These are phyloP conservation scores for Wilcoxina mikolae DNA, from an alignment of 495 filamentous ascomycete genomes.

Conservation along the genomic window DNA sequence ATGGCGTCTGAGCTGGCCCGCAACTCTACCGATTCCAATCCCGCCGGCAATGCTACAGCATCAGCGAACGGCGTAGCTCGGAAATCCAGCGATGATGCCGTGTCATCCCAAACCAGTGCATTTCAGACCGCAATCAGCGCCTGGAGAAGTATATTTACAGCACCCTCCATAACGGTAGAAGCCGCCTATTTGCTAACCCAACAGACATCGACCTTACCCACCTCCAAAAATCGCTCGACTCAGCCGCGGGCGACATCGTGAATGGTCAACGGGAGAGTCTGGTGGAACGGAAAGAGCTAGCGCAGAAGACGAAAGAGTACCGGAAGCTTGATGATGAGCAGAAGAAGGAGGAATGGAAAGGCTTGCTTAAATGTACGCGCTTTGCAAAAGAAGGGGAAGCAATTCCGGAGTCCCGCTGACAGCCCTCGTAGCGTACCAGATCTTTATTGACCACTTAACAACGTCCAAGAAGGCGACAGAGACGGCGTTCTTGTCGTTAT, in stretches of 20 bases:
- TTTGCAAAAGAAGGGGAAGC: not conserved
- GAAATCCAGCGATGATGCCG: not conserved
- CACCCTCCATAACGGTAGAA: too few species aligned
- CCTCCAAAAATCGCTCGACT: slow-evolving; percentile 76
- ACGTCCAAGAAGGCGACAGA: slow-evolving; percentile 87
- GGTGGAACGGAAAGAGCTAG: slow-evolving; percentile 87
- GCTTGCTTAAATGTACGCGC: slow-evolving; percentile 60
- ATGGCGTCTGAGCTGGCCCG: slow-evolving; percentile 4
- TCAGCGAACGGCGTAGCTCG: not conserved
- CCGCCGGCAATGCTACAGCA: not conserved
- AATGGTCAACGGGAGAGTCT: slow-evolving; percentile 80
- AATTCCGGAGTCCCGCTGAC: not conserved
- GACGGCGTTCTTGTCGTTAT: slow-evolving; percentile 78
- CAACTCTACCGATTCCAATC: slow-evolving; percentile 5
- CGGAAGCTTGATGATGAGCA: slow-evolving; percentile 82
- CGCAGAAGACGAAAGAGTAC: slow-evolving; percentile 97
- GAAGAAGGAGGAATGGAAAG: slow-evolving; percentile 78
- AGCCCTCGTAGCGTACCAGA: slow-evolving; percentile 62
- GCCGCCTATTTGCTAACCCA: slow-evolving; percentile 8
- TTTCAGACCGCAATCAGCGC: slow-evolving; percentile 90
- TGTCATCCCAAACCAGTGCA: slow-evolving; percentile 18
- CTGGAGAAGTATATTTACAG: slow-evolving; percentile 74
- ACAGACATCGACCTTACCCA: slow-evolving; percentile 76
- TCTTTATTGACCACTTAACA: slow-evolving; percentile 88
- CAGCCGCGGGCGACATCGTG: slow-evolving; percentile 83